Evolutionary conservation across 805 yeast species (phyloP), one percentile per base, ranked within the genome.

Genomic region (Limtongia smithiae): DNA sequence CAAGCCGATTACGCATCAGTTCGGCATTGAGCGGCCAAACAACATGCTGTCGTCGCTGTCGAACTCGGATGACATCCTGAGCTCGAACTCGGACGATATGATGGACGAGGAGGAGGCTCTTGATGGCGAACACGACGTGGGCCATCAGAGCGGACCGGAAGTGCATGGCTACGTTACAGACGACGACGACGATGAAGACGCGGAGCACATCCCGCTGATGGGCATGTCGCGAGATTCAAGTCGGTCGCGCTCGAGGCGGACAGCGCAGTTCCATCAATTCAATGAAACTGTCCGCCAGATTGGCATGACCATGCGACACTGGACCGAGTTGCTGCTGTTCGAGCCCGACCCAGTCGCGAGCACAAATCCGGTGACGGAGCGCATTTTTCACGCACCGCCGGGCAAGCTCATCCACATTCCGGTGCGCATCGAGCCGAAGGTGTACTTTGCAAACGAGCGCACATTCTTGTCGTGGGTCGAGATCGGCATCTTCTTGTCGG

Each of bases 381-480:
- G 48, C 7, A 47, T 44, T 7, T 57, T 48, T 41, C 43, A 44
- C 20, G 57, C 60, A 3, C 58, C 98, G 20, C 81, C 85, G 36
- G 98, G 97, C 1, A 90, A 89, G 68, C 76, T 78, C 38, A 86
- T 93, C 51, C 80, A 89, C 62, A 93, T 93, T 7, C 98, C 97
- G 2, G 94, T 93, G 33, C 79, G 98, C 62, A 90, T 93, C 32
- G 98, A 93, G 69, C 98, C 98, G 50, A 93, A 93, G 71, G 98
- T 93, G n/a, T 93, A 93, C 67, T 93, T 93, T 69, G 98, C 98
- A 5, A 88, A 95, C 21, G 98, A 93, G 68, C 81, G 98, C 71
- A 93, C 98, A 0, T 91, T 82, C 64, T 74, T 93, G 55, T 80
- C 94, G 35, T 93, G 98, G 98, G 71, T 91, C 48, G 90, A 95